phyloP scores from a whole-genome alignment of 257 asterid genomes.

The Solanum dulcamara region DNA sequence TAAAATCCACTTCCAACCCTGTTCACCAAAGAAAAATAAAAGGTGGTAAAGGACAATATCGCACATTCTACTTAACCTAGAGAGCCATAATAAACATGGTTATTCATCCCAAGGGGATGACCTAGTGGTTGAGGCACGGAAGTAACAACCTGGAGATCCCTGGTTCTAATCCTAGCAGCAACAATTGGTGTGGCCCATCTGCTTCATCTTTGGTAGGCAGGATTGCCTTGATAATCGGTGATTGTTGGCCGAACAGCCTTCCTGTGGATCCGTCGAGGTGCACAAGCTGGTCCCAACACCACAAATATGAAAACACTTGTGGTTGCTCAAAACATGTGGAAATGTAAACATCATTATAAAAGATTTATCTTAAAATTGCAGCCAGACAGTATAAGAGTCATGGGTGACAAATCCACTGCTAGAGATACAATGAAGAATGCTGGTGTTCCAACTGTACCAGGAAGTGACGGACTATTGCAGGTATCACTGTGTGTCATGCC shows the following conservation, averaged over 20 bases:
- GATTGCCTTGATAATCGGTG: background rate
- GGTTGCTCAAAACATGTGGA: background rate
- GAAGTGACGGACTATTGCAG: slow-evolving; percentile 88
- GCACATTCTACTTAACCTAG: background rate
- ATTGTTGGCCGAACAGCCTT: background rate
- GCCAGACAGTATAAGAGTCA: slow-evolving; percentile 95
- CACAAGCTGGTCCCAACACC: background rate
- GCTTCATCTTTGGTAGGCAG: background rate
- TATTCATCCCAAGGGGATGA: background rate
- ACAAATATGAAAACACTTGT: background rate
- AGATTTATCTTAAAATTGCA: slow-evolving; percentile 23
- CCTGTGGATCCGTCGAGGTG: background rate
- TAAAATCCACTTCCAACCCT: background rate
- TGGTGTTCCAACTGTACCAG: slow-evolving; percentile 99
- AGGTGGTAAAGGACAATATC: background rate
- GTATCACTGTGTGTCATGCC: slow-evolving; percentile 22
- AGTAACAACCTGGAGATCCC: background rate
- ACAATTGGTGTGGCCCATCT: background rate
- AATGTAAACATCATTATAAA: background rate
- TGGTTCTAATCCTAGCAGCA: background rate
- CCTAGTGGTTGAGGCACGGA: background rate
- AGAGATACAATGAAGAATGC: slow-evolving; percentile 99
- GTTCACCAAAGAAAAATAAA: background rate
- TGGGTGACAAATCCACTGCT: slow-evolving; percentile 99
- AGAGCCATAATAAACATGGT: background rate